Base-by-base conservation (phyloP, 164 flowering plant genomes). In the Euptelea pleiosperma region DNA sequence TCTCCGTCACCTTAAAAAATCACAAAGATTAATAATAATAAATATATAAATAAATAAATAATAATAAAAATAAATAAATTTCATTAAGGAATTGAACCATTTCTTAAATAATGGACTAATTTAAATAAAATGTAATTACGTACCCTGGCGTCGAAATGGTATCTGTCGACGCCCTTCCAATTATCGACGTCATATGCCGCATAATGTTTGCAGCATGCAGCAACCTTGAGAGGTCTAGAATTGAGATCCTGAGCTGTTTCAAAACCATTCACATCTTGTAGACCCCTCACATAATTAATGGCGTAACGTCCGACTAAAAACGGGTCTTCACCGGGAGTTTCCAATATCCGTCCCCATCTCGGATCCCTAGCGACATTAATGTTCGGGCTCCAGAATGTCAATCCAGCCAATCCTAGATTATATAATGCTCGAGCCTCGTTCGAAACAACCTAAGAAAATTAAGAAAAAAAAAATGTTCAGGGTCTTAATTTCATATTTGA, bases 351-450 rank as follows among this genome's bases (percentile, higher is more conserved):
- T 21, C 72, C 72, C 73, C 69, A 64, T 45, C 73, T 52, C 0
- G 73, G 73, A 33, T 69, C 73, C 28, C 73, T 58, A 1, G 53
- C 60, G 0, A 64, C 53, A 28, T 69, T 69, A 14, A 68, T 39
- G 7, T 57, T 68, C 9, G 72, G 72, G 30, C 64, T 64, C 72
- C 72, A 69, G 19, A 4, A 69, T 15, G 72, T 69, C 37, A 69
- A 31, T n/a, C 72, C 64, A 3, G 62, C 68, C 1, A 31, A 26
- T 26, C 72, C 68, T 12, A 58, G 14, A 29, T 68, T 68, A 50
- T 50, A 57, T 59, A 63, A 51, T 2, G 72, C 72, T 37, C 72
- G 52, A 0, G 68, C 72, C 44, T 69, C 68, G 0, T 50, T 47
- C 9, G 72, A 69, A 14, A 64, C 65, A 11, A 18, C 69, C 62